Evolutionary conservation across 179 eudicot species (phyloP), one percentile per base, ranked within the genome.

Genomic region (Silene noctiflora): DNA sequence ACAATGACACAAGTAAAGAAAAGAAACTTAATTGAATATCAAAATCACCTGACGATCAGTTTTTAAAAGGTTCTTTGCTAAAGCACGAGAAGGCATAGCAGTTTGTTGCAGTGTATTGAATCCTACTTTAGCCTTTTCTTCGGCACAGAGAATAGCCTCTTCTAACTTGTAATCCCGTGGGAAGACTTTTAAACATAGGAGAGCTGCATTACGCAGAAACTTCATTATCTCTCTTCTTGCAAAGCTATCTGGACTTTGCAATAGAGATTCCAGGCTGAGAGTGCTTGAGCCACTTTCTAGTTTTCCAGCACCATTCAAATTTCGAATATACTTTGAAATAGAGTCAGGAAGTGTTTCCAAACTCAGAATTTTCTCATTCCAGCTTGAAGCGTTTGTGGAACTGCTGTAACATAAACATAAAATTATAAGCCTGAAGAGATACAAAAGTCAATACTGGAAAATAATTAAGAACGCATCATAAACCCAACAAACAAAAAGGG

Each of bases 41-140:
- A 61, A 48, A 61, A 55, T 10, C 85, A 95, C 99, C 99, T 96
- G 99, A 17, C 99, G 87, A 76, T 94, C 96, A 81, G 79, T 84
- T 82, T 94, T 96, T 67, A 96, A 58, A 53, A 96, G 98, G 74
- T 77, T 85, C 77, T 91, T 96, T 48, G 99, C 99, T 80, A 96
- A 82, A 75, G 93, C 81, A 72, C 89, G 97, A 69, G 96, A 94
- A 69, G 99, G 99, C 58, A 89, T 91, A 9, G 84, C 82, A 64
- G 87, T 66, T 69, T 65, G 79, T 42, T 74, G 82, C 62, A 80
- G 77, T 58, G 87, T 44, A 75, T 80, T 81, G 83, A 79, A 78
- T 70, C 77, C 85, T 53, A 87, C 81, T 73, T 76, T 76, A 74
- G 83, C 79, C 69, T 89, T 83, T 86, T 96, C 99, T 78, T 96